phyloP scores from a whole-genome alignment of 2,329 filamentous ascomycete genomes.

The Ophiocordyceps australis region DNA sequence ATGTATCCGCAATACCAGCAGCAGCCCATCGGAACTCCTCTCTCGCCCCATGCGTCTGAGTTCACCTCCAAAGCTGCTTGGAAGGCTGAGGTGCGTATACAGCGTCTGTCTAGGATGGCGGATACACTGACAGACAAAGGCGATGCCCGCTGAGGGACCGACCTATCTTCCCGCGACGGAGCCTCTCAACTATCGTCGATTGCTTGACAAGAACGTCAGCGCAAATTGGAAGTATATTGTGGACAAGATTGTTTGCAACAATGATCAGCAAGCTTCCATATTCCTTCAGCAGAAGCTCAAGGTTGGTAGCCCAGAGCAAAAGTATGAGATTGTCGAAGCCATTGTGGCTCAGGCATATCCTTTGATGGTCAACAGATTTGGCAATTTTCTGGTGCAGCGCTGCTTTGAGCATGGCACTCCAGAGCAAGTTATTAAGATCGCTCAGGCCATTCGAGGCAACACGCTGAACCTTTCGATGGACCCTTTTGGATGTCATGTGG shows the following conservation, averaged over 20 bases:
- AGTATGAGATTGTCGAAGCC: conserved; percentile 90
- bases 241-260: conserved; percentile 98
- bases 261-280: conserved; percentile 97
- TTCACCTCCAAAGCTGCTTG: conserved; percentile 42
- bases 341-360: conserved; percentile 91
- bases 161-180: conserved; percentile 79
- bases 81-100: conserved; percentile 33
- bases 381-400: conserved; percentile 94
- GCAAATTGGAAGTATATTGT: conserved; percentile 99
- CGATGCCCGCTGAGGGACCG: conserved; percentile 35
- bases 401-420: conserved; percentile 97
- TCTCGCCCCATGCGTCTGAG: conserved; percentile 58
- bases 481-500: conserved; percentile 92
- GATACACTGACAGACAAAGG: too few relatives aligned
- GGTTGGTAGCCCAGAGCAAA: conserved; percentile 84
- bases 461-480: conserved; percentile 95
- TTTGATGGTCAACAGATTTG: conserved; percentile 96
- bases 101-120: too few relatives aligned
- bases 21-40: conserved; percentile 41
- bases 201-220: conserved; percentile 87
- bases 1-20: conserved; percentile 32
- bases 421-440: conserved; percentile 88
- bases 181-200: conserved; percentile 86
- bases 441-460: conserved; percentile 83
- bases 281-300: conserved; percentile 99